Base-by-base conservation (phyloP, 2,329 filamentous ascomycete genomes). In the Pseudogymnoascus sp. region DNA sequence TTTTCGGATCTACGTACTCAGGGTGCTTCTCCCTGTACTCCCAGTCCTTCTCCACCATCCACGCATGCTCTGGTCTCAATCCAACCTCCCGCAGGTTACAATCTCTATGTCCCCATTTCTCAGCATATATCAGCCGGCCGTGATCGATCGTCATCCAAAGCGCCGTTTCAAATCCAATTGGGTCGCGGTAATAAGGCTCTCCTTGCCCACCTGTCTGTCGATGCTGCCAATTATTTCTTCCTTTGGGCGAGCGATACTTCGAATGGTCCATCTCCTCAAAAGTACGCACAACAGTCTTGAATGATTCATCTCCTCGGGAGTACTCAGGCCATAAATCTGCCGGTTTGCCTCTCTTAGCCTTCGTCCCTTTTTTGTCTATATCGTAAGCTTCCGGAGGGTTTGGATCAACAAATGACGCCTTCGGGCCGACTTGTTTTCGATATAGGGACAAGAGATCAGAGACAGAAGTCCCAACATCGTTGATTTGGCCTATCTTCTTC, bases 191-290 rank as follows among this genome's bases (percentile, higher is more conserved):
- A 63, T 77, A 83, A 1, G 80, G 80, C 67, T 83, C 81, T 12
- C 78, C 79, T 22, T 74, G 59, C 1, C 81, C 81, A 30, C 80
- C 80, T 4, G 71, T 74, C 66, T 83, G 81, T 30, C 75, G 74
- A 2, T 67, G 68, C 66, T 83, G 80, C 81, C 81, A 84, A 9
- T 74, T 78, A 68, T 83, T 82, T 30, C 80, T 73, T 18, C 71
- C 68, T 50, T 73, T 50, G 63, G 33, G 64, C 66, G 57, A 39
- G 6, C 33, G 36, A 18, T 58, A 37, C 33, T 58, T 58, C 2
- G 57, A 36, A 8, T 36, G 33, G 33, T 58, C 57, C 33, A 58
- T 58, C 14, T 25, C 20, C 6, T 25, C 57, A 9, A 61, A 57
- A 14, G 36, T 41, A 18, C 60, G 58, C 25, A 60, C 59, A 30